These are phyloP conservation scores for Durio zibethinus DNA, from an alignment of 345 rosid species.

Conservation along the genomic window DNA sequence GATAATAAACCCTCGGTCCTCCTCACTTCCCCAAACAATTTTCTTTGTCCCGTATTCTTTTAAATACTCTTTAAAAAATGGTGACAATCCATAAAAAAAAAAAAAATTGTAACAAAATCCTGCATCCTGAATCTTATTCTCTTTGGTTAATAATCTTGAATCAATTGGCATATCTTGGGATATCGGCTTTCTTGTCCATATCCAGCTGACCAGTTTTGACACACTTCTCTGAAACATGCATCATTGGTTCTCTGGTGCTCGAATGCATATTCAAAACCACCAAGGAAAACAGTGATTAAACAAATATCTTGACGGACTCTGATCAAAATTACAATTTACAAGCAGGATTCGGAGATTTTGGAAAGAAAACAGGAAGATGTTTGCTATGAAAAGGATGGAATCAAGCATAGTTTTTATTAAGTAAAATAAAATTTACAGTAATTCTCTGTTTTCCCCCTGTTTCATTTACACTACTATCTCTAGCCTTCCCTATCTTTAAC, in stretches of 20 bases:
- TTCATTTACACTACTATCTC: background rate
- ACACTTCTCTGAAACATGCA: constrained; percentile 6
- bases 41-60: background rate
- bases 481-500: background rate
- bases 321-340: too few species aligned
- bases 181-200: background rate
- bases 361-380: too few species aligned
- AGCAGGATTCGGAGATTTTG: too few species aligned
- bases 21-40: background rate
- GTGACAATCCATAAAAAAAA: background rate
- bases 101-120: background rate
- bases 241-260: background rate
- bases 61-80: background rate
- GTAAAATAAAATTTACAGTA: too few species aligned
- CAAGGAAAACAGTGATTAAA: too few species aligned
- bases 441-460: background rate
- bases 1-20: too few species aligned
- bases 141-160: background rate
- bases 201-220: background rate
- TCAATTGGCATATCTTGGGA: background rate
- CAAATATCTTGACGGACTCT: too few species aligned
- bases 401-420: too few species aligned
- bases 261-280: background rate
- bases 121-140: background rate
- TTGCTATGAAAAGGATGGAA: too few species aligned